Evolutionary conservation across 768 basidiomycete genomes (phyloP).

Genomic region (Suillus americanus): DNA sequence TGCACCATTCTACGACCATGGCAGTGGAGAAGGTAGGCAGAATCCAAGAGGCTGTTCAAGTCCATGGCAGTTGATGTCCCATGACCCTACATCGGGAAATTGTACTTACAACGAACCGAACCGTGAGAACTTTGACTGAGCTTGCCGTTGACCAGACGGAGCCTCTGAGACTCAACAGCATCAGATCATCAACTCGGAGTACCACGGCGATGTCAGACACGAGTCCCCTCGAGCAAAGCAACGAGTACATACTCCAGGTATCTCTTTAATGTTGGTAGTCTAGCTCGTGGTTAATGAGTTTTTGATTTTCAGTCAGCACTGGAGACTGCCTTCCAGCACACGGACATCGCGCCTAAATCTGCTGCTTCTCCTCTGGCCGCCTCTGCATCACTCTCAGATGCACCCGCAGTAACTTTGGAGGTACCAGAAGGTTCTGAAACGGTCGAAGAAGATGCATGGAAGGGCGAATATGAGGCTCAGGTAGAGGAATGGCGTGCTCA

Average conservation of each 20-base stretch:
- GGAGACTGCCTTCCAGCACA: conserved; percentile 26
- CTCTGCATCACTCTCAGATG: neutral
- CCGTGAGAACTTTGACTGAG: neutral
- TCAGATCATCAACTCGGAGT: conserved; percentile 1
- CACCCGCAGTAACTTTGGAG: conserved; percentile 2
- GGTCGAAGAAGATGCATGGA: conserved; percentile 52
- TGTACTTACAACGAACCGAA: neutral
- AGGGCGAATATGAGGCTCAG: conserved; percentile 66
- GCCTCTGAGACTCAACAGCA: neutral
- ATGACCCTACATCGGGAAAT: neutral
- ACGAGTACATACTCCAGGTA: conserved; percentile 28
- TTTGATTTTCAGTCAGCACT: conserved; percentile 22
- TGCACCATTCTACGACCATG: conserved; percentile 22
- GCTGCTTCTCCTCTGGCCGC: conserved; percentile 6
- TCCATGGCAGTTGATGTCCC: neutral
- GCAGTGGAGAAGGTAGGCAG: neutral
- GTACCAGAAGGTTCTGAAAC: neutral
- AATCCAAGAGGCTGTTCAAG: neutral
- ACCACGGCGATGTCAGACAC: conserved; percentile 26
- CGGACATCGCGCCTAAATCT: conserved; percentile 19
- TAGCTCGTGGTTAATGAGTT: neutral
- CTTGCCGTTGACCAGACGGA: neutral
- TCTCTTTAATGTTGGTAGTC: neutral
- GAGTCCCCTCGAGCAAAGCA: conserved; percentile 19
- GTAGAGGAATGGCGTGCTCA: conserved; percentile 70